Percentiles rank a stretch among this genome's conserved stretches.
These are phyloP conservation scores for Myochromella boudieri DNA, from an alignment of 768 basidiomycete genomes.

Conservation along the genomic window DNA sequence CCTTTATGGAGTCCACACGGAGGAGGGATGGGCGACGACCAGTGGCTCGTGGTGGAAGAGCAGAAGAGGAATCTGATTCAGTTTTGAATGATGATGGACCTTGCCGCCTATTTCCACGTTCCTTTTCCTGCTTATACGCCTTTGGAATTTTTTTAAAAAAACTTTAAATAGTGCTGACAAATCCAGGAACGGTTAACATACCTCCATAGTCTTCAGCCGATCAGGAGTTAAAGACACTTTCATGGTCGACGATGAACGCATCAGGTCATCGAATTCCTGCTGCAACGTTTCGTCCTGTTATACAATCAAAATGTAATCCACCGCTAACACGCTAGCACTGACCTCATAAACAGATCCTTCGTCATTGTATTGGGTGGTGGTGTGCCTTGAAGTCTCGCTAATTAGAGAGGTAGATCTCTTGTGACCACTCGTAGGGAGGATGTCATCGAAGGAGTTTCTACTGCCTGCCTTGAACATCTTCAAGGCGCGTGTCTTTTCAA, in stretches of 20 bases:
- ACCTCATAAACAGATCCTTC: conserved; percentile 35
- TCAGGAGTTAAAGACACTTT: conserved; percentile 96
- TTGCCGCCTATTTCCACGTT: conserved; percentile 41
- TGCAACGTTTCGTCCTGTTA: conserved; percentile 54
- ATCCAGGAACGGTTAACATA: conserved; percentile 41
- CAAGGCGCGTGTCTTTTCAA: conserved; percentile 62
- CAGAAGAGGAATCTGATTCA: conserved; percentile 30
- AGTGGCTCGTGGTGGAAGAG: conserved; percentile 31
- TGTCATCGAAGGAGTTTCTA: conserved; percentile 41
- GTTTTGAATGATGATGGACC: conserved; percentile 31
- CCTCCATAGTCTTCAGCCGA: conserved; percentile 91
- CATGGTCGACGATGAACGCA: conserved; percentile 89
- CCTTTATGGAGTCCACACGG: conserved; percentile 63
- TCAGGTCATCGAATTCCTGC: conserved; percentile 91
- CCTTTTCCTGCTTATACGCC: conserved; percentile 78
- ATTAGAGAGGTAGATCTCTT: conserved; percentile 54
- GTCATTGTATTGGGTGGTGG: conserved; percentile 25
- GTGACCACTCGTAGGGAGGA: conserved; percentile 48
- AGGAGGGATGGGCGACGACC: conserved; percentile 44
- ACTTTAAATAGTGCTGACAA: conserved; percentile 31
- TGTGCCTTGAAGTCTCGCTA: conserved; percentile 48
- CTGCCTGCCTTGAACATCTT: conserved; percentile 51
- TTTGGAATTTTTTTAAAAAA: conserved; percentile 35
- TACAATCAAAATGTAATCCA: conserved; percentile 14
- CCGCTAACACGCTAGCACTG: conserved; percentile 14